Evolutionary conservation across 2,329 filamentous ascomycete species (phyloP).

Genomic region (Albifimbria verrucaria): DNA sequence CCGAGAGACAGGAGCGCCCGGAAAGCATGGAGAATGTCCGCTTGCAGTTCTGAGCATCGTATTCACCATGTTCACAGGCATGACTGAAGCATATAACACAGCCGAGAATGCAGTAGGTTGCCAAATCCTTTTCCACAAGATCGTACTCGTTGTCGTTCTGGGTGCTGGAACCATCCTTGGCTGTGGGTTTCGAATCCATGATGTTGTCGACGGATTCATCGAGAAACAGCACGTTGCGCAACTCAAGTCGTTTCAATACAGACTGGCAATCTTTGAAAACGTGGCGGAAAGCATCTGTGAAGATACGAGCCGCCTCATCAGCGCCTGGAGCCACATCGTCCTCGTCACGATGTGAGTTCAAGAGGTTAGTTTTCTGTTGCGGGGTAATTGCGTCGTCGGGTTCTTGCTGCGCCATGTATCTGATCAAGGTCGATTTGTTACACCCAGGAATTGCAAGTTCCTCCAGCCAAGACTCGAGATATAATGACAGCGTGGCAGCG

Average conservation of each 20-base stretch:
- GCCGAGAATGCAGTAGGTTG: conserved; percentile 53
- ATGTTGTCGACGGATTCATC: conserved; percentile 53
- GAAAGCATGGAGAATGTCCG: conserved; percentile 48
- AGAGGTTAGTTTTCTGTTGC: conserved; percentile 50
- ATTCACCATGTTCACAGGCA: conserved; percentile 60
- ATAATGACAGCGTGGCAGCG: conserved; percentile 48
- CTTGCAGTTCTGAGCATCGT: conserved; percentile 50
- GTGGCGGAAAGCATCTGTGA: conserved; percentile 54
- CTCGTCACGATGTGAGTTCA: conserved; percentile 44
- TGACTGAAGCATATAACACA: conserved; percentile 59
- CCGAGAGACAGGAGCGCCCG: conserved; percentile 23
- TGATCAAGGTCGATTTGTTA: conserved; percentile 49
- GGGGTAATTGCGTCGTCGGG: conserved; percentile 48
- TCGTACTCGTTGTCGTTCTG: conserved; percentile 34
- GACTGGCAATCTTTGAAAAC: conserved; percentile 42
- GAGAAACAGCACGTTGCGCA: conserved; percentile 50
- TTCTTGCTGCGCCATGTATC: conserved; percentile 48
- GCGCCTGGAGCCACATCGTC: conserved; percentile 36
- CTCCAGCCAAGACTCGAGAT: conserved; percentile 52
- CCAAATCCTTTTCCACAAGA: conserved; percentile 44
- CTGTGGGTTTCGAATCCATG: conserved; percentile 50
- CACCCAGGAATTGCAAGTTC: conserved; percentile 48
- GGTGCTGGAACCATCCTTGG: conserved; percentile 38
- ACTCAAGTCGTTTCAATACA: conserved; percentile 37
- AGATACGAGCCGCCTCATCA: conserved; percentile 42